Conservation (phyloP, 495 filamentous ascomycete species). For the Cairneyella variabilis region DNA sequence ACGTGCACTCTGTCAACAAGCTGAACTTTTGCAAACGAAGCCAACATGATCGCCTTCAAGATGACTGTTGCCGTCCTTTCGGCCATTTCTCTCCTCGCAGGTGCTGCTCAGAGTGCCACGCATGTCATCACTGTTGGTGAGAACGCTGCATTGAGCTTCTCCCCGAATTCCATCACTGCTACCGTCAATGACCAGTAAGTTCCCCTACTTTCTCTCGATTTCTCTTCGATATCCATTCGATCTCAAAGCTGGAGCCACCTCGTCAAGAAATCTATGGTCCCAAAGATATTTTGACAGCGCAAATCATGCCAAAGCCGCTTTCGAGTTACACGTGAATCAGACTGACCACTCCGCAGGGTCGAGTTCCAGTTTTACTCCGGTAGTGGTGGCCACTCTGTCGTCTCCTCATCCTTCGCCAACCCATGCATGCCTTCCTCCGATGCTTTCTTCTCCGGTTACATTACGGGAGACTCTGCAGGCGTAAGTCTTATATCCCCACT, state of each 20-base stretch:
- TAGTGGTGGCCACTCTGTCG: constrained; percentile 57
- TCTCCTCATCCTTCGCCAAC: constrained; percentile 57
- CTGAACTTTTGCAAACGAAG: too few species aligned
- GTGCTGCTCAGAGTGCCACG: neutral
- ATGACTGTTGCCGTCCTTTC: too few species aligned
- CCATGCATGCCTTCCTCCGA: constrained; percentile 54
- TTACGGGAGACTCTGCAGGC: constrained; percentile 56
- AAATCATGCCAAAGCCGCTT: too few species aligned
- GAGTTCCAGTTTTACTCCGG: constrained; percentile 65
- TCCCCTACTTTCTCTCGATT: neutral
- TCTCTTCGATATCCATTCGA: too few species aligned
- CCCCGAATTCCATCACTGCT: constrained; percentile 49
- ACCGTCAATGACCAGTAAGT: constrained; percentile 43
- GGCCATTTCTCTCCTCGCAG: too few species aligned
- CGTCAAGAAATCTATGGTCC: too few species aligned
- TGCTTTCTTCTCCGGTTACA: constrained; percentile 34
- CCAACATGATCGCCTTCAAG: too few species aligned
- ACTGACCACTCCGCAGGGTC: too few species aligned
- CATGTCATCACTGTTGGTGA: constrained; percentile 16
- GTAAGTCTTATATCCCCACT: neutral
- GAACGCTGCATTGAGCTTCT: constrained; percentile 47
- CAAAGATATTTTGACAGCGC: too few species aligned
- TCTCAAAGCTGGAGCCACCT: too few species aligned
- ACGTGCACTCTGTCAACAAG: too few species aligned
- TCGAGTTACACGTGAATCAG: too few species aligned